These are phyloP conservation scores for Eleusine indica DNA, from an alignment of 176 grass and related monocot species.

Conservation along the genomic window DNA sequence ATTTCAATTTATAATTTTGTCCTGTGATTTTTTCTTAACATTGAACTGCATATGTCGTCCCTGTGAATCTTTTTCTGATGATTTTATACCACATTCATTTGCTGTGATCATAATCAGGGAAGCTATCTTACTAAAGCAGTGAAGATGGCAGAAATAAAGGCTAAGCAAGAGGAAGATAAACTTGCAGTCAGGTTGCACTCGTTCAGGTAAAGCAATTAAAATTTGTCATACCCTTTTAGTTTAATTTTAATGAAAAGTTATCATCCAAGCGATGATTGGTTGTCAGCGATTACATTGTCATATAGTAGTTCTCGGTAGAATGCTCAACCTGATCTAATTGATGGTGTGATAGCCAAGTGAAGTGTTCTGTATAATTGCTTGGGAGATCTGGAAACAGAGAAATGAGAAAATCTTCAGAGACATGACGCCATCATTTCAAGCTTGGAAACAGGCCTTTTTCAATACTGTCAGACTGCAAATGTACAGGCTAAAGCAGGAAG, in stretches of 20 bases:
- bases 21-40: slow-evolving; percentile 5
- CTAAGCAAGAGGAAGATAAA: slow-evolving; percentile 90
- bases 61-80: slow-evolving; percentile 21
- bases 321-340: slow-evolving; percentile 14
- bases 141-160: slow-evolving; percentile 70
- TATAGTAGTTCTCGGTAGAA: neutral
- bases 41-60: neutral
- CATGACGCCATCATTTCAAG: too few relatives aligned
- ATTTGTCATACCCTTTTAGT: neutral
- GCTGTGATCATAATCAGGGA: slow-evolving; percentile 53
- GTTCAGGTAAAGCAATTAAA: slow-evolving; percentile 55
- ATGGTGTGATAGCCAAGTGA: neutral
- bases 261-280: slow-evolving; percentile 12
- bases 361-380: neutral
- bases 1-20: slow-evolving; percentile 13
- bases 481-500: too few relatives aligned
- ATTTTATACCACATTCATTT: slow-evolving; percentile 10
- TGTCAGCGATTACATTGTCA: neutral
- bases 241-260: slow-evolving; percentile 19
- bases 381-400: too few relatives aligned
- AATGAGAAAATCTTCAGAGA: too few relatives aligned
- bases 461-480: too few relatives aligned
- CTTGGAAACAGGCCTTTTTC: too few relatives aligned
- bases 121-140: slow-evolving; percentile 75
- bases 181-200: slow-evolving; percentile 78